A percentile compares a stretch with the other conserved stretches of the same genome.
Conservation (phyloP, 1,139 yeast genomes). For the Kodamaea sp. region DNA sequence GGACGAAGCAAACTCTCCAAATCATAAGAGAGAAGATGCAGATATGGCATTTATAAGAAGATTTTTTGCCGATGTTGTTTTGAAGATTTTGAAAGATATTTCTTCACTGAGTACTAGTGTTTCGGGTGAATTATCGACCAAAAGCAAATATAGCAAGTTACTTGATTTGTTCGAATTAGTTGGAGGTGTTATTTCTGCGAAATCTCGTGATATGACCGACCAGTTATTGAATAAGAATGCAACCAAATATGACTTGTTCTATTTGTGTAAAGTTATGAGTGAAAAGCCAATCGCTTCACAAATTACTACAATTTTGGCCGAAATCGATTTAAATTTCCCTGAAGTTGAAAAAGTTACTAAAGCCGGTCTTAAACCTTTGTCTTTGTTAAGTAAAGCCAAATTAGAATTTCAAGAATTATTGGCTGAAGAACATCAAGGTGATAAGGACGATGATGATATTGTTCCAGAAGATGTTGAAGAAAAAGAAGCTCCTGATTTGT, state of each 20-base stretch:
- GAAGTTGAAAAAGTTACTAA: slow-evolving; percentile 56
- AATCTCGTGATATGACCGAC: slow-evolving; percentile 41
- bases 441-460: slow-evolving; percentile 56
- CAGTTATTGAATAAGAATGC: slow-evolving; percentile 46
- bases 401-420: slow-evolving; percentile 56
- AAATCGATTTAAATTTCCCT: slow-evolving; percentile 70
- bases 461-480: slow-evolving; percentile 54
- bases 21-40: slow-evolving; percentile 54
- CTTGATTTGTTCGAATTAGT: slow-evolving; percentile 56
- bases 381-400: slow-evolving; percentile 59
- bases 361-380: slow-evolving; percentile 56
- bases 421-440: slow-evolving; percentile 43
- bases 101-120: slow-evolving; percentile 9
- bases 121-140: slow-evolving; percentile 9
- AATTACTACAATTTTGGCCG: slow-evolving; percentile 56
- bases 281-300: slow-evolving; percentile 63
- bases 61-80: slow-evolving; percentile 67
- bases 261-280: slow-evolving; percentile 57
- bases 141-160: slow-evolving; percentile 50
- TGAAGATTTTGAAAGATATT: slow-evolving; percentile 58
- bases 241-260: slow-evolving; percentile 54
- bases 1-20: slow-evolving; percentile 39
- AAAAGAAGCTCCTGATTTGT: slow-evolving; percentile 75
- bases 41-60: slow-evolving; percentile 72
- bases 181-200: slow-evolving; percentile 40